Base-by-base conservation (phyloP, 257 asterid species). In the Rehmannia glutinosa region DNA sequence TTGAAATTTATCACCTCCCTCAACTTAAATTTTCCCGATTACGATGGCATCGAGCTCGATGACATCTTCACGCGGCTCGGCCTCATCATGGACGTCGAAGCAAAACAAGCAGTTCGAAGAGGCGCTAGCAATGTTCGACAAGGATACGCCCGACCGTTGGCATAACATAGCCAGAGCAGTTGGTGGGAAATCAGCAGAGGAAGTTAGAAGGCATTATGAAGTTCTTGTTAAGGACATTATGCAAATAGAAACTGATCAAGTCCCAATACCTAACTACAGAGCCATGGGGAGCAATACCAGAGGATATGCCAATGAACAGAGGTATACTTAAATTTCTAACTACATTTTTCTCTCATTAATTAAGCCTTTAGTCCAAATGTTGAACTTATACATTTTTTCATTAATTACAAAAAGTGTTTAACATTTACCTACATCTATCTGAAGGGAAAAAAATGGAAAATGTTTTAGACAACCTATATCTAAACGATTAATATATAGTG, bases 41-140 rank as follows among this genome's bases (percentile, higher is more conserved):
- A n/a, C n/a, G 15, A 86, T 90, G 95, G 91, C 95, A 17, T 86
- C 96, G 38, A 73, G 84, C 57, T 83, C 87, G 3, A 70, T 79
- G 60, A 42, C 85, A 52, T 77, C 81, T 25, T 45, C 81, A 11
- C 73, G 86, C 13, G 66, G 77, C 38, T 68, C 76, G 15, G 33
- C 76, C 11, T 83, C 73, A 9, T 20, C 80, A 6, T 84, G 89
- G 89, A 76, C 80, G 1, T 23, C 79, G 0, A 84, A 81, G 76
- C 86, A 84, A 17, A 81, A 81, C 84, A 83, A 83, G 80, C 83
- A 74, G 35, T 83, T 83, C 36, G 89, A 83, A 73, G 84, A 78
- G 74, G 89, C 89, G 2, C 16, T 83, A 36, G 89, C 84, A 1
- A 62, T 50, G 74, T 81, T 36, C 68, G 86, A 83, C 75, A 83